These are phyloP conservation scores for Vitis rotundifolia DNA, from an alignment of 164 flowering plant genomes.

Conservation along the genomic window DNA sequence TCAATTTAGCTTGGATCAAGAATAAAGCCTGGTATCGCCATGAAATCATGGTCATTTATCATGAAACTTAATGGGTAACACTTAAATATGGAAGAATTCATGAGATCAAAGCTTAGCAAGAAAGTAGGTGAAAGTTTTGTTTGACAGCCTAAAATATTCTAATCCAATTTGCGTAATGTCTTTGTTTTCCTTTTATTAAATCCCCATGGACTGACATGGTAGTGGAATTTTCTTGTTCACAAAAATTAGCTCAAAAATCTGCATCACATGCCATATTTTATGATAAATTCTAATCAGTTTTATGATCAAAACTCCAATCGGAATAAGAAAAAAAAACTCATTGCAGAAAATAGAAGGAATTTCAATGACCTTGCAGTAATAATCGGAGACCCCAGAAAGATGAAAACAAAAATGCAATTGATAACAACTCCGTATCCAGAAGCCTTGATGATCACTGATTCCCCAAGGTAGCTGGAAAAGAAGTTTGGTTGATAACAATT, in stretches of 20 bases:
- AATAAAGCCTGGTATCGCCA: background rate
- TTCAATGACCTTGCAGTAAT: too few species aligned
- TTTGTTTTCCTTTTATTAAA: too few species aligned
- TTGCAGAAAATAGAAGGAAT: too few species aligned
- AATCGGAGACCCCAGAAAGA: too few species aligned
- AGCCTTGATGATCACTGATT: too few species aligned
- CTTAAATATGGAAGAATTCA: background rate
- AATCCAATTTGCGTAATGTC: background rate
- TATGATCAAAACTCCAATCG: background rate
- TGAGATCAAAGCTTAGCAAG: background rate
- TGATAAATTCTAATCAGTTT: constrained; percentile 7
- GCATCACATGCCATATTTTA: constrained; percentile 10
- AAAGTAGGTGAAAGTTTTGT: background rate
- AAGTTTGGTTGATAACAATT: too few species aligned
- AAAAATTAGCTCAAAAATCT: background rate
- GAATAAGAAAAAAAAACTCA: too few species aligned
- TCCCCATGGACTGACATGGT: too few species aligned
- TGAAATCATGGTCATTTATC: constrained; percentile 2
- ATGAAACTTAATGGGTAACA: background rate
- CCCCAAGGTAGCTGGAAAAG: too few species aligned
- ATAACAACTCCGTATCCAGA: too few species aligned
- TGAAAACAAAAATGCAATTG: too few species aligned
- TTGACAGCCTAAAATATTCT: background rate
- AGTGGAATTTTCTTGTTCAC: background rate
- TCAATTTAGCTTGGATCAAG: constrained; percentile 1